These are phyloP conservation scores for Anaeromyces robustus DNA, from an alignment of 192 early-diverging fungal species.

Conservation along the genomic window DNA sequence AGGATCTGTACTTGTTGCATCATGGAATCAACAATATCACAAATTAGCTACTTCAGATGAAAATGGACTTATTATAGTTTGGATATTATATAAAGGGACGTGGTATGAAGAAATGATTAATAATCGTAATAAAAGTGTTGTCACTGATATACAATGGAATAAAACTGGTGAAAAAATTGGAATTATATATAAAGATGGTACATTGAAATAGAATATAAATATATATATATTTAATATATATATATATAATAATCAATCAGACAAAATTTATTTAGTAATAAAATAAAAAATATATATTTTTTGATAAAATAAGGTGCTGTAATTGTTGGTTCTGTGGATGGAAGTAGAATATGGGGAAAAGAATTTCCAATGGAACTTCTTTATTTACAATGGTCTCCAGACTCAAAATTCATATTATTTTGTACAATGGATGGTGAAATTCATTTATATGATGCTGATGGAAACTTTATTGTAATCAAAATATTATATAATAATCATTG, in stretches of 20 bases:
- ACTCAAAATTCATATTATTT: slow-evolving; percentile 35
- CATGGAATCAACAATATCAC: slow-evolving; percentile 34
- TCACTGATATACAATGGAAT: slow-evolving; percentile 45
- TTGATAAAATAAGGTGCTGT: slow-evolving; percentile 23
- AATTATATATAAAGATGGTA: slow-evolving; percentile 44
- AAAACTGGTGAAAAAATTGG: slow-evolving; percentile 32
- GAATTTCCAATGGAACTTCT: slow-evolving; percentile 6
- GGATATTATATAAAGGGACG: slow-evolving; percentile 46
- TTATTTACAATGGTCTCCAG: slow-evolving; percentile 36
- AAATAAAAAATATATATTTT: neutral
- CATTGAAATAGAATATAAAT: too few relatives aligned
- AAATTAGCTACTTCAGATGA: slow-evolving; percentile 44
- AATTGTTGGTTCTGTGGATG: slow-evolving; percentile 44
- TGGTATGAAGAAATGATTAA: slow-evolving; percentile 60
- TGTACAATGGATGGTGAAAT: slow-evolving; percentile 28
- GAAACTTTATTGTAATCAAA: slow-evolving; percentile 23
- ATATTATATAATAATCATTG: slow-evolving; percentile 1
- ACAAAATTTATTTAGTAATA: too few relatives aligned
- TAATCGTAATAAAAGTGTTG: slow-evolving; percentile 41
- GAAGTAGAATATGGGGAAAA: slow-evolving; percentile 42
- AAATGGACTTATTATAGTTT: slow-evolving; percentile 44
- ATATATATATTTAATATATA: too few relatives aligned
- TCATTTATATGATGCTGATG: slow-evolving; percentile 30
- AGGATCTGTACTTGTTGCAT: slow-evolving; percentile 27
- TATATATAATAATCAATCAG: too few relatives aligned